Conservation (phyloP, 2,329 filamentous ascomycete species). For the Emydomyces testavorans region DNA sequence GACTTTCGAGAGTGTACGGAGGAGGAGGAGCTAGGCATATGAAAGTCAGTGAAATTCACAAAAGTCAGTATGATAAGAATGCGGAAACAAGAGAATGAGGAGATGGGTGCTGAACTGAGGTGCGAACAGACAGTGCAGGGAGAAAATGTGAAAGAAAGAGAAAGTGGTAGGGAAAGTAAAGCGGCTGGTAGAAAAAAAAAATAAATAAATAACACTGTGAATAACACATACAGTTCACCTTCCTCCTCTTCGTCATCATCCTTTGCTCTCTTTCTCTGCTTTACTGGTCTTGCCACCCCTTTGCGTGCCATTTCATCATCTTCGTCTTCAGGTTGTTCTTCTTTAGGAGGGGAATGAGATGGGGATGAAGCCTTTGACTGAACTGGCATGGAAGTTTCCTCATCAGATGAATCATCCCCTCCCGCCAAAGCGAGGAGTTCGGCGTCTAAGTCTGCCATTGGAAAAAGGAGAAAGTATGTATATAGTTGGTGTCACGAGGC, state of each 20-base stretch:
- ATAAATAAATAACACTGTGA: slow-evolving; percentile 7
- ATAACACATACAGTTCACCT: slow-evolving; percentile 60
- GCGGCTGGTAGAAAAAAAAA: not conserved
- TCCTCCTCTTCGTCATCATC: slow-evolving; percentile 60
- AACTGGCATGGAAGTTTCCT: slow-evolving; percentile 44
- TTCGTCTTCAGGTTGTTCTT: slow-evolving; percentile 32
- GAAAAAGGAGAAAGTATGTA: slow-evolving; percentile 7
- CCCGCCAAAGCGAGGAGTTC: slow-evolving; percentile 89
- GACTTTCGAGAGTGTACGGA: slow-evolving; percentile 58
- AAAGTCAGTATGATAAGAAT: no score
- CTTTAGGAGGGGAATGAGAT: slow-evolving; percentile 39
- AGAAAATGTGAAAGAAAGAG: not conserved
- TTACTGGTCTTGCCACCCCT: slow-evolving; percentile 32
- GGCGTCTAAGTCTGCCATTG: slow-evolving; percentile 82
- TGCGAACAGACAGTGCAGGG: not conserved
- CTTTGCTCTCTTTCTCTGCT: slow-evolving; percentile 37
- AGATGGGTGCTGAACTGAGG: no score
- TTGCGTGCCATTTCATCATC: slow-evolving; percentile 40
- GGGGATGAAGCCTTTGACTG: slow-evolving; percentile 45
- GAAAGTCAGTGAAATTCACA: slow-evolving; percentile 8
- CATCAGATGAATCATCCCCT: slow-evolving; percentile 48
- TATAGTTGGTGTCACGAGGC: not conserved
- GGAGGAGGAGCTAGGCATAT: slow-evolving; percentile 50
- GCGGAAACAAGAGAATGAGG: no score
- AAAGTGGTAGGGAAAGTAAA: slow-evolving; percentile 7